Evolutionary conservation across 495 filamentous ascomycete genomes (phyloP), one percentile per base, ranked within the genome.

Genomic region (Aspergillus hancockii): DNA sequence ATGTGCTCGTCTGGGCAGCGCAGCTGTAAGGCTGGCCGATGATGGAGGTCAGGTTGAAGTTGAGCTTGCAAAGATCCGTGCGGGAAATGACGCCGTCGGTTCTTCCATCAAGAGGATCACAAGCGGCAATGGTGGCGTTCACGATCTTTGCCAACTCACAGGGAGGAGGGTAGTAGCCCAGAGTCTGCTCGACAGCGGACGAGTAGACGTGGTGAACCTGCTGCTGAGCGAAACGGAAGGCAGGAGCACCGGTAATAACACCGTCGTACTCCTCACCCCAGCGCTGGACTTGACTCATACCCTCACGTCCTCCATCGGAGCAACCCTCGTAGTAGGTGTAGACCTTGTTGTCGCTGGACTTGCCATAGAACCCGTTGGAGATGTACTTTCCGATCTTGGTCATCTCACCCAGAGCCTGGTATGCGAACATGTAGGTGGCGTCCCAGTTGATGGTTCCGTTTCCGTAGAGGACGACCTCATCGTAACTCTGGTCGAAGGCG

Each of bases 101-200:
- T 34, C 70, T 70, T 4, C 82, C 82, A 55, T 84, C 82, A 12
- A 84, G 68, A 40, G 71, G 64, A 55, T 85, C 82, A 22, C 82
- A 85, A 23, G 77, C 76, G 3, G 71, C 67, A 54, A 83, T 82
- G 16, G 79, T 81, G 16, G 70, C 70, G 52, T 79, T 81, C 18
- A 77, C 75, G 52, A 83, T 82, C 60, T 79, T 77, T 14, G 67
- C 69, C 8, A 84, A 55, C 61, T 83, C 80, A 52, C 82, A 85
- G 2, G 78, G 75, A 0, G 76, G 72, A 28, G 81, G 80, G 64
- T 72, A 82, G 66, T 84, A 82, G 55, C 71, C 71, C 13, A 77
- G 49, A 10, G 75, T 78, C 52, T 79, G 58, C 61, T 82, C 79
- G 8, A 80, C 78, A 1, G 69, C 66, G 13, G 68, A 63, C 16